Percentiles rank a stretch among this genome's conserved stretches.
Evolutionary conservation across 371 early-diverging fungal species (phyloP).

Genomic region (Phascolomyces articulosus): DNA sequence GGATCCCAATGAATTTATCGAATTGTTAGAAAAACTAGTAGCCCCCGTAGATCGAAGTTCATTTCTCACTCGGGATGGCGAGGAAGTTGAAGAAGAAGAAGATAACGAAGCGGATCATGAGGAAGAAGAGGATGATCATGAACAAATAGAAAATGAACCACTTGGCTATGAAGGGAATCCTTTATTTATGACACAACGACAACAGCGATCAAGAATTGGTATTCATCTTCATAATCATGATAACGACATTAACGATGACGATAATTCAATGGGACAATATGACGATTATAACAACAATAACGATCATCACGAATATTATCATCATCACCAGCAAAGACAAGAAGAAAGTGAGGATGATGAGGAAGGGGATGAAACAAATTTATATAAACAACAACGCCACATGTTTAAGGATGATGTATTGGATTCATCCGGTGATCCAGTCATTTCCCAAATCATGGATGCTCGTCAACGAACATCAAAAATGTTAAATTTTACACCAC

Average conservation of each 20-base stretch:
- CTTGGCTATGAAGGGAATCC: no score
- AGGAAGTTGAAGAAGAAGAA: not conserved
- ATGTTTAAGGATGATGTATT: not conserved
- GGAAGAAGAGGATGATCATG: not conserved
- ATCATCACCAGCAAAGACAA: no score
- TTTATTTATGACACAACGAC: no score
- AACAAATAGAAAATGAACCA: not conserved
- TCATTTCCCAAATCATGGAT: constrained; percentile 4
- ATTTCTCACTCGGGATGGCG: not conserved
- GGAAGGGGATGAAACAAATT: not conserved
- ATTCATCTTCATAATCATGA: no score
- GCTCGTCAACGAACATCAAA: constrained; percentile 13
- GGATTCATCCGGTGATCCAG: not conserved
- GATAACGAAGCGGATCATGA: not conserved
- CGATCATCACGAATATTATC: not conserved
- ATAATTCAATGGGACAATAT: no score
- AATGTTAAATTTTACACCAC: constrained; percentile 3
- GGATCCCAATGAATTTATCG: not conserved
- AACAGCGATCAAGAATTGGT: no score
- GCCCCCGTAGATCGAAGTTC: no score
- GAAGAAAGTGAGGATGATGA: not conserved
- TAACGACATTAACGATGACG: not conserved
- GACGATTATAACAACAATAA: not conserved
- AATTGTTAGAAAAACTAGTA: not conserved
- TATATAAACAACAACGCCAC: not conserved